These are phyloP conservation scores for Irpex sp. DNA, from an alignment of 1,284 basidiomycete genomes.

Conservation along the genomic window DNA sequence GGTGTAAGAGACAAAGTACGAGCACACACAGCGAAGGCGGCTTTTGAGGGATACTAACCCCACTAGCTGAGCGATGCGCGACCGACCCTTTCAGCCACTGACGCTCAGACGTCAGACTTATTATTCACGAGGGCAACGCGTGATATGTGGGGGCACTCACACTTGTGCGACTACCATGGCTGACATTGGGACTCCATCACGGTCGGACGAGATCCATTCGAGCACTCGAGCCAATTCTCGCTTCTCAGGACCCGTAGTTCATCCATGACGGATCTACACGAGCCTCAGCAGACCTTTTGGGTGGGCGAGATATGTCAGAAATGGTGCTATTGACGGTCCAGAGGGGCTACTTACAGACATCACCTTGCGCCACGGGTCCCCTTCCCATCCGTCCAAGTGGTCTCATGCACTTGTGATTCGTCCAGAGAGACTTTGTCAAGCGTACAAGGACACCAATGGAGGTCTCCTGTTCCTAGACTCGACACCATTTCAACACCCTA, in stretches of 20 bases:
- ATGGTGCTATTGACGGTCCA: background rate
- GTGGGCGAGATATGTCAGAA: background rate
- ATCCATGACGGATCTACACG: background rate
- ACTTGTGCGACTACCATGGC: background rate
- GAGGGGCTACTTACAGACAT: background rate
- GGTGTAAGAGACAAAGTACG: background rate
- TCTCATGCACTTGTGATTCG: background rate
- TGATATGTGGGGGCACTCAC: background rate
- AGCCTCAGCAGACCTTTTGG: background rate
- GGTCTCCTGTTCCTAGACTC: background rate
- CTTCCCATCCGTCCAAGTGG: too few relatives aligned
- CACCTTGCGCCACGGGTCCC: background rate
- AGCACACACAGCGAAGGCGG: constrained; percentile 5
- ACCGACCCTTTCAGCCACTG: background rate
- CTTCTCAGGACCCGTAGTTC: background rate
- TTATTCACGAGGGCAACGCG: background rate
- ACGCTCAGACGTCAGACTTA: background rate
- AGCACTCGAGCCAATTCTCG: background rate
- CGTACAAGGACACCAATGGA: background rate
- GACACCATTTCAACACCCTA: too few relatives aligned
- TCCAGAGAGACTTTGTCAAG: background rate
- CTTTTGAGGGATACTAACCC: background rate
- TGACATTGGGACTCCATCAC: background rate
- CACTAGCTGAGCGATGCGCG: background rate
- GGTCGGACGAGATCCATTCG: too few relatives aligned